Evolutionary conservation across 2,329 filamentous ascomycete genomes (phyloP).

Genomic region (Colletotrichum costaricense): DNA sequence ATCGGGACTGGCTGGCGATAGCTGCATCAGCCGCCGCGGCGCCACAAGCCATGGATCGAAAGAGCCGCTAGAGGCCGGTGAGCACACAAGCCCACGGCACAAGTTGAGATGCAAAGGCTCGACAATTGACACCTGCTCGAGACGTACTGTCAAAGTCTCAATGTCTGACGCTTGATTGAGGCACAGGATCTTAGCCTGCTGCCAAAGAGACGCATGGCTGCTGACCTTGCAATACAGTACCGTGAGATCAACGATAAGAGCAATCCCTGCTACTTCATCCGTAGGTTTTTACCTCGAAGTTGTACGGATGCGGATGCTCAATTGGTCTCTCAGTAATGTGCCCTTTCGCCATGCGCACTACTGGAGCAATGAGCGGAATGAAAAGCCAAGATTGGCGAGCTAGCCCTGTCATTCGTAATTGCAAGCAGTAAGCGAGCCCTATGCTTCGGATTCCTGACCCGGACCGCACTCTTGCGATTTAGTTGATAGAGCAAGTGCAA

Average conservation of each 20-base stretch:
- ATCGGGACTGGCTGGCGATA: constrained; percentile 31
- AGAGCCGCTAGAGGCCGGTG: not conserved
- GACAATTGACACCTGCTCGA: not conserved
- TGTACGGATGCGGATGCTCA: not conserved
- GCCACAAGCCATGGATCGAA: constrained; percentile 22
- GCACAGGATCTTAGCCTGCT: not conserved
- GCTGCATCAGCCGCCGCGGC: constrained; percentile 28
- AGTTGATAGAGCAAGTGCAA: not conserved
- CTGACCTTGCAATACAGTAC: not conserved
- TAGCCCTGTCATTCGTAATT: constrained; percentile 6
- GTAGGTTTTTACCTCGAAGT: no score
- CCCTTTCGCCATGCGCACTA: not conserved
- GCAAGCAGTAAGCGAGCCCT: not conserved
- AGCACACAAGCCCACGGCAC: not conserved
- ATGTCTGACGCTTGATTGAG: not conserved
- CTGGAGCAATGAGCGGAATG: constrained; percentile 10
- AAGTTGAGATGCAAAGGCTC: not conserved
- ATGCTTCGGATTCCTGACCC: no score
- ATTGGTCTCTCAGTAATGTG: not conserved
- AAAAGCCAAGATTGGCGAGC: constrained; percentile 18
- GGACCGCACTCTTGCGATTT: not conserved
- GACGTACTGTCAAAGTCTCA: not conserved
- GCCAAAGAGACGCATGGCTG: not conserved
- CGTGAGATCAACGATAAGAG: constrained; percentile 22
- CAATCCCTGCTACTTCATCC: not conserved